These are phyloP conservation scores for Leccinellum rugosiceps DNA, from an alignment of 768 basidiomycete species.

Conservation along the genomic window DNA sequence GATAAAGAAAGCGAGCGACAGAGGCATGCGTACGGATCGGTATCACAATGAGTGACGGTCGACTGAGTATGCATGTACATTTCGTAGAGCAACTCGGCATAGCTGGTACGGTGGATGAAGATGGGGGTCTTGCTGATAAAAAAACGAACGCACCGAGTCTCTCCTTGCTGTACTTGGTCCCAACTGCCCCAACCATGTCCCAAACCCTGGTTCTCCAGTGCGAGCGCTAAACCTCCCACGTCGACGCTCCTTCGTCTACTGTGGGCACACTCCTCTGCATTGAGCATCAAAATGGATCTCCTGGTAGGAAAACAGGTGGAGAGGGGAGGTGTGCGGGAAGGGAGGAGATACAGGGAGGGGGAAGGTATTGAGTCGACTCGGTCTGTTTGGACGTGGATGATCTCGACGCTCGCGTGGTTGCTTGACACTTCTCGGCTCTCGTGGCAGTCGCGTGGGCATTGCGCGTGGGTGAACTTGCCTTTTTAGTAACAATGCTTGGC, in stretches of 20 bases:
- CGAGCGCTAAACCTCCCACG: conserved; percentile 83
- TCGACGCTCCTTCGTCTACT: conserved; percentile 77
- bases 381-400: conserved; percentile 23
- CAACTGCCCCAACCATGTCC: conserved; percentile 72
- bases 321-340: background rate
- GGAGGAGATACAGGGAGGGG: conserved; percentile 1
- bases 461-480: conserved; percentile 25
- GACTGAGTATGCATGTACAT: conserved; percentile 80
- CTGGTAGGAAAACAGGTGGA: background rate
- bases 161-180: conserved; percentile 46
- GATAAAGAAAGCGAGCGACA: background rate
- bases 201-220: conserved; percentile 56
- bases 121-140: background rate
- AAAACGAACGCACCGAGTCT: conserved; percentile 44
- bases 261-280: conserved; percentile 27
- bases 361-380: conserved; percentile 5
- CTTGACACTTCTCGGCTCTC: conserved; percentile 35
- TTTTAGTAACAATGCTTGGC: conserved; percentile 16
- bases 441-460: conserved; percentile 33
- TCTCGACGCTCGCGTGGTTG: conserved; percentile 36
- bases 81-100: conserved; percentile 80
- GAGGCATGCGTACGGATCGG: conserved; percentile 21
- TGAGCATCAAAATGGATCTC: conserved; percentile 19
- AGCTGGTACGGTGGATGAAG: conserved; percentile 37
- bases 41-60: conserved; percentile 55